Conservation (phyloP, 78 protist genomes). For the Monocercomonoides exilis region DNA sequence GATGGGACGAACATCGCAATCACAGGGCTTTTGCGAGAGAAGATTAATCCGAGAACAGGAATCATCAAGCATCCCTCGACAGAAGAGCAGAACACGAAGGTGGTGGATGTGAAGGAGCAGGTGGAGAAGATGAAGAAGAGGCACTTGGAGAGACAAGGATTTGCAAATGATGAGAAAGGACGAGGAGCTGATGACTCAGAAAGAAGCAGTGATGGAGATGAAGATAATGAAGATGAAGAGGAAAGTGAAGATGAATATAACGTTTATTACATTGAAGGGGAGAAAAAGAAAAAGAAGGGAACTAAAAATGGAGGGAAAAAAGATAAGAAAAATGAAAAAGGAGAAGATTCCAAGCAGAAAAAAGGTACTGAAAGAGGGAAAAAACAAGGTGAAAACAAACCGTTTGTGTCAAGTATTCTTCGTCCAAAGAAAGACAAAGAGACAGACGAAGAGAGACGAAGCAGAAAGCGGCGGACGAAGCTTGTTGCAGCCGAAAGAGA, state of each 20-base stretch:
- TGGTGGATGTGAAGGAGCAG: no score
- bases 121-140: no score
- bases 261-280: not conserved
- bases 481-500: not conserved
- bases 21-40: no score
- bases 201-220: not conserved
- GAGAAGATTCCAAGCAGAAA: no score
- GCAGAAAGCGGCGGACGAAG: not conserved
- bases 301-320: not conserved
- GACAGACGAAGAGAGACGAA: not conserved
- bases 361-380: no score
- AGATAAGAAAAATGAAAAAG: no score
- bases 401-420: no score
- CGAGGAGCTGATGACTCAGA: no score
- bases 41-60: not conserved
- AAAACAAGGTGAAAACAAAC: not conserved
- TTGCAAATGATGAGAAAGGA: not conserved
- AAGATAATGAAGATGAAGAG: not conserved
- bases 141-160: not conserved
- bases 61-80: not conserved
- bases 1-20: no score
- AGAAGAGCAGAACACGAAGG: not conserved
- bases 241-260: not conserved
- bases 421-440: no score
- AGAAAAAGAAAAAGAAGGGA: not conserved